Evolutionary conservation across 768 basidiomycete genomes (phyloP).

Genomic region (Leccinum subtestaceum): DNA sequence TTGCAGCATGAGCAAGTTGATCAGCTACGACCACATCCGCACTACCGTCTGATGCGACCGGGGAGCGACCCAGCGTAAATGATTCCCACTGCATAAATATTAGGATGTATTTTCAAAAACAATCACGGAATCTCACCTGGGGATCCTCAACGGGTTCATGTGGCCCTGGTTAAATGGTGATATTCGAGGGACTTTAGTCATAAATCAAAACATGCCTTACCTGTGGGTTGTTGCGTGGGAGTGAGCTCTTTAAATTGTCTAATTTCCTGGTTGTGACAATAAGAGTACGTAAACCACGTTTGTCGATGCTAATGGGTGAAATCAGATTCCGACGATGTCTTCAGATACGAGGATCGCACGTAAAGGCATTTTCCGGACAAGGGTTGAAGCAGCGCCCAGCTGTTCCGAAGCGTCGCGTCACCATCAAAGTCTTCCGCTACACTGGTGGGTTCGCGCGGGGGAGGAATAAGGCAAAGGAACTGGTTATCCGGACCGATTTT

Average conservation of each 20-base stretch:
- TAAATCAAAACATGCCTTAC: conserved; percentile 39
- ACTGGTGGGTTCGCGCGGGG: conserved; percentile 46
- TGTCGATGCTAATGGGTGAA: conserved; percentile 62
- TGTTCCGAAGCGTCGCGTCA: conserved; percentile 65
- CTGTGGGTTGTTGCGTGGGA: conserved; percentile 63
- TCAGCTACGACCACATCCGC: conserved; percentile 67
- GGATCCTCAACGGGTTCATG: conserved; percentile 85
- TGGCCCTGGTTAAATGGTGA: conserved; percentile 46
- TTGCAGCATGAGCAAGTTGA: conserved; percentile 58
- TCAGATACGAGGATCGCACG: conserved; percentile 51
- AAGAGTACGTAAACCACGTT: conserved; percentile 97
- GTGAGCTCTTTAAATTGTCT: conserved; percentile 90
- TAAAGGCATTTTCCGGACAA: conserved; percentile 81
- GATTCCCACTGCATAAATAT: conserved; percentile 60
- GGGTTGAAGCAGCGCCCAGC: conserved; percentile 81
- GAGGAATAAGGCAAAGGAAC: conserved; percentile 79
- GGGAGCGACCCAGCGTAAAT: conserved; percentile 74
- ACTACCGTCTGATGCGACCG: conserved; percentile 53
- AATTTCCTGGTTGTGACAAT: conserved; percentile 92
- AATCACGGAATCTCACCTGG: conserved; percentile 49
- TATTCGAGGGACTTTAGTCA: conserved; percentile 18
- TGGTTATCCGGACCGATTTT: conserved; percentile 65
- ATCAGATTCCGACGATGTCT: conserved; percentile 30
- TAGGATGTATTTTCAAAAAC: conserved; percentile 24
- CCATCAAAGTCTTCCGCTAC: conserved; percentile 52